phyloP scores from a whole-genome alignment of 2,329 filamentous ascomycete genomes.

The Didymella sp. region DNA sequence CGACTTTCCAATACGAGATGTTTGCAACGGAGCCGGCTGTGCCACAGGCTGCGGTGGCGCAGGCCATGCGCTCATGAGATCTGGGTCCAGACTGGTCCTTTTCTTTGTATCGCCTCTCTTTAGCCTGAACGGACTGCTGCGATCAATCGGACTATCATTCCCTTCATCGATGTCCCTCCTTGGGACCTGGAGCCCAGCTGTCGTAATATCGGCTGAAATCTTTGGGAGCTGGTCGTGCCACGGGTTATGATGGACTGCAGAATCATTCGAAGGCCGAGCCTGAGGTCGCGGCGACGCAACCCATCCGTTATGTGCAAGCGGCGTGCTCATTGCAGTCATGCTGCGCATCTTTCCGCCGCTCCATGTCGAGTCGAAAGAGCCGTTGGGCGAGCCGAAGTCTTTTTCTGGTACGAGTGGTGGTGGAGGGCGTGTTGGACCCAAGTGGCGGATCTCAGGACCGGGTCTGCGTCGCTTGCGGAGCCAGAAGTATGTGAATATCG shows the following conservation, averaged over 20 bases:
- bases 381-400: constrained; percentile 15
- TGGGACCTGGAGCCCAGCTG: not conserved
- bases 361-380: constrained; percentile 18
- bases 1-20: not conserved
- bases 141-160: constrained; percentile 40
- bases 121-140: constrained; percentile 37
- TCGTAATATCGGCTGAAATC: constrained; percentile 7
- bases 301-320: constrained; percentile 5
- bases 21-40: not conserved
- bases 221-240: constrained; percentile 9
- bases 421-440: constrained; percentile 9
- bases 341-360: constrained; percentile 30
- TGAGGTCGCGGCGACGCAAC: not conserved
- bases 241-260: constrained; percentile 7
- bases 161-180: not conserved
- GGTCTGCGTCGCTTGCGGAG: constrained; percentile 21
- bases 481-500: constrained; percentile 30
- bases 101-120: constrained; percentile 38
- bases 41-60: constrained; percentile 23
- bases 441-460: constrained; percentile 1
- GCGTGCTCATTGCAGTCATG: constrained; percentile 30
- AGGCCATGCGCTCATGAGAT: constrained; percentile 28
- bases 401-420: constrained; percentile 25
- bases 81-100: constrained; percentile 25
- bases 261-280: not conserved